These are phyloP conservation scores for Taiozyma sp. DNA, from an alignment of 1,139 yeast species.

Conservation along the genomic window DNA sequence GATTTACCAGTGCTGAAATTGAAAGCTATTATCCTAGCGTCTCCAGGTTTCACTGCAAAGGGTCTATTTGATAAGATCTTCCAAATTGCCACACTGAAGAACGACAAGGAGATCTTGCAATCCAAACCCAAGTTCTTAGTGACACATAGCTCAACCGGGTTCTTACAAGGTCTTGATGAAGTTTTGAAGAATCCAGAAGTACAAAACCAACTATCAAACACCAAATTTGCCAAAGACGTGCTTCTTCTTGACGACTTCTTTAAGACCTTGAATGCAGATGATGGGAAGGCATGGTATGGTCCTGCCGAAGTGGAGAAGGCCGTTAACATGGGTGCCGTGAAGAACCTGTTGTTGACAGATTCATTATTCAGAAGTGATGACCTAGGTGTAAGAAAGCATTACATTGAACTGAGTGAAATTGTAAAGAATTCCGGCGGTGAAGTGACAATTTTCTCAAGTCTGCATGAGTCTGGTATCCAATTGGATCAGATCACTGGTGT, in stretches of 20 bases:
- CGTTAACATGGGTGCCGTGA: constrained; percentile 71
- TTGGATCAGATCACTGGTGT: constrained; percentile 86
- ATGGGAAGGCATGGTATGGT: constrained; percentile 92
- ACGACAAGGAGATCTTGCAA: constrained; percentile 50
- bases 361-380: constrained; percentile 76
- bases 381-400: constrained; percentile 60
- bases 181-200: constrained; percentile 70
- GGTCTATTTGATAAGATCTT: constrained; percentile 58
- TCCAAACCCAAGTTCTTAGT: constrained; percentile 68
- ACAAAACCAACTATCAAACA: constrained; percentile 62
- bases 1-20: constrained; percentile 65
- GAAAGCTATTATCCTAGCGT: constrained; percentile 80
- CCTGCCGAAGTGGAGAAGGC: constrained; percentile 76
- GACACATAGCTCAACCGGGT: constrained; percentile 88
- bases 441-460: constrained; percentile 73
- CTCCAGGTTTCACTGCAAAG: constrained; percentile 85
- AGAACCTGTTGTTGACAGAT: constrained; percentile 73
- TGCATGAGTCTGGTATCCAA: constrained; percentile 90
- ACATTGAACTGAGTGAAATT: constrained; percentile 60
- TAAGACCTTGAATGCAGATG: constrained; percentile 71
- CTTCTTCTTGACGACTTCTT: constrained; percentile 72
- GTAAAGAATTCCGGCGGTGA: constrained; percentile 75
- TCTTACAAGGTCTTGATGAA: constrained; percentile 87
- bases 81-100: constrained; percentile 49
- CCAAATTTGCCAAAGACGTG: constrained; percentile 79